Base-by-base conservation (phyloP, 116 monocot genomes). In the Papilionanthe hybrid region DNA sequence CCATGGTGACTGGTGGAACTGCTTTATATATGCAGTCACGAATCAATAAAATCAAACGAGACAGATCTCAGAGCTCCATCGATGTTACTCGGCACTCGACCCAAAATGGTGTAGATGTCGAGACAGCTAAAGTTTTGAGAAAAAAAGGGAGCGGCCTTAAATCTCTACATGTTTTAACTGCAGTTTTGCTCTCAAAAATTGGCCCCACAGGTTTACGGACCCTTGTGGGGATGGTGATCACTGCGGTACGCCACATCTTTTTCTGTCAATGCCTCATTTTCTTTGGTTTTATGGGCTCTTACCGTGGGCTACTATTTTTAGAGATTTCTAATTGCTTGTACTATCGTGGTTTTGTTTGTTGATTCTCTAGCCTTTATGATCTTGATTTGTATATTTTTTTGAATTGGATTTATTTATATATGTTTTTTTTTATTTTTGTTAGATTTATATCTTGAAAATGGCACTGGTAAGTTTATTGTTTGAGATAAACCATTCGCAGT, bases 131-230 rank as follows among this genome's bases (percentile, higher is more conserved):
- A 44, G 86, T 55, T 50, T 69, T 66, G 75, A 91, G 77, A 47
- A 67, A 48, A 22, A 86, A 78, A 87, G 86, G 78, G 80, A 78
- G 84, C 15, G 83, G 90, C 15, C 79, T 91, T 76, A 89, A 80
- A 80, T 93, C 98, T 82, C 76, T 98, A 67, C 93, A 91, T 78
- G 79, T 94, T 88, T 69, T 98, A 80, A 86, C 87, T 81, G 91
- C 93, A 76, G 90, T 98, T 72, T 79, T 98, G 75, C 84, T 98
- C 53, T 91, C 95, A n/a, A 80, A 75, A 75, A 91, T 94, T 72
- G 98, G 91, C 18, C 77, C 83, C 72, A 85, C 45, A 11, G 98
- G 94, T 50, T 79, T 88, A 78, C 79, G 81, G 27, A 91, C 84
- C 72, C 86, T 98, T 76, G 17, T 98, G 78, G 83, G 85, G 47